Evolutionary conservation across 306 rosid genomes (phyloP).

Genomic region (Cucumis hystrix): DNA sequence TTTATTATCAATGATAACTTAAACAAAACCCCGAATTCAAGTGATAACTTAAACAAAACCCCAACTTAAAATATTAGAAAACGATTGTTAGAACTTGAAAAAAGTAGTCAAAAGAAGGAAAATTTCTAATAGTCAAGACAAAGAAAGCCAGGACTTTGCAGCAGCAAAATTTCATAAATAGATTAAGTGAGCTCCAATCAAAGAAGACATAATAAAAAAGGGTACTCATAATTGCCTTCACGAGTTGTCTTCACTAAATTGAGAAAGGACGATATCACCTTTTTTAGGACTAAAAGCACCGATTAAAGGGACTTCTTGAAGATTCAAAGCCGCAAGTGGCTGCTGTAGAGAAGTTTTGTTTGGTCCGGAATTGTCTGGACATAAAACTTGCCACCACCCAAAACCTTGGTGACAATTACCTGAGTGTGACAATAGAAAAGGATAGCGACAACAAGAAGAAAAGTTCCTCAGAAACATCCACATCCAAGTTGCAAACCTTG

Average conservation of each 20-base stretch:
- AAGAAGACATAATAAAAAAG: too few relatives aligned
- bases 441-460: slow-evolving; percentile 3
- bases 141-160: too few relatives aligned
- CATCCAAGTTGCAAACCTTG: slow-evolving; percentile 5
- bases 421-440: slow-evolving; percentile 14
- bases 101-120: too few relatives aligned
- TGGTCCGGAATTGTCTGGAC: slow-evolving; percentile 87
- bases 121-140: too few relatives aligned
- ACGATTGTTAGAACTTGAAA: too few relatives aligned
- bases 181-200: too few relatives aligned
- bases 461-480: slow-evolving; percentile 5
- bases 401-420: slow-evolving; percentile 75
- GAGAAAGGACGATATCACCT: slow-evolving; percentile 85
- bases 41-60: too few relatives aligned
- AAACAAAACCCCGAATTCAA: too few relatives aligned
- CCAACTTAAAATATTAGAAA: too few relatives aligned
- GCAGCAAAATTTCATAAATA: too few relatives aligned
- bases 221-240: slow-evolving; percentile 83
- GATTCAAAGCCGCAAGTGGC: slow-evolving; percentile 67
- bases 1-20: background rate
- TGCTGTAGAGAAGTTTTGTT: slow-evolving; percentile 67
- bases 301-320: slow-evolving; percentile 79
- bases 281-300: slow-evolving; percentile 88
- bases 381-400: slow-evolving; percentile 84
- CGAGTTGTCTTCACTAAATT: slow-evolving; percentile 62